Evolutionary conservation across 164 flowering plant species (phyloP).

Genomic region (Warburgia ugandensis): DNA sequence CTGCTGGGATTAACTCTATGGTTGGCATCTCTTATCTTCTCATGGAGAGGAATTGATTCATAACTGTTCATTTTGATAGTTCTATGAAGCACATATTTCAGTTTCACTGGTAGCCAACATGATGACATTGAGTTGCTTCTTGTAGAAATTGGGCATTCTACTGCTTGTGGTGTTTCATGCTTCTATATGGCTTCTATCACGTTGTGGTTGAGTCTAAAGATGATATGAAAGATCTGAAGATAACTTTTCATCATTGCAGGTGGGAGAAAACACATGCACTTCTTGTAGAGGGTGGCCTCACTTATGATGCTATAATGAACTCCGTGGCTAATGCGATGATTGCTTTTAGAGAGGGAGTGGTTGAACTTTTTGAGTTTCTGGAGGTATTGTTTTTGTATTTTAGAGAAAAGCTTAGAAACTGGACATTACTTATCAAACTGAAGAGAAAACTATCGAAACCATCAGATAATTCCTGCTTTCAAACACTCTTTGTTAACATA

Average conservation of each 20-base stretch:
- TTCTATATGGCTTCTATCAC: not conserved
- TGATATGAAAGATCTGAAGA: constrained; percentile 1
- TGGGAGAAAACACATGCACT: constrained; percentile 88
- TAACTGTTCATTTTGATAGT: too few relatives aligned
- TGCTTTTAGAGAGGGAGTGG: constrained; percentile 87
- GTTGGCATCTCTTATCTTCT: too few relatives aligned
- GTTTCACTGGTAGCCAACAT: too few relatives aligned
- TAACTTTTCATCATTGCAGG: constrained; percentile 38
- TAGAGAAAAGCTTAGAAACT: not conserved
- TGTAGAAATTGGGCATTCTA: too few relatives aligned
- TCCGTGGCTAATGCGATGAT: constrained; percentile 66
- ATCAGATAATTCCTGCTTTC: too few relatives aligned
- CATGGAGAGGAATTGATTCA: too few relatives aligned
- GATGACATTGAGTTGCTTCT: too few relatives aligned
- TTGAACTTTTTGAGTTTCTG: constrained; percentile 67
- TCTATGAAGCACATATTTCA: too few relatives aligned
- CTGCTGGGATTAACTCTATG: too few relatives aligned
- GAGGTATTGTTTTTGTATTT: constrained; percentile 44
- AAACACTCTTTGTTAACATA: too few relatives aligned
- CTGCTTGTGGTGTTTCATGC: too few relatives aligned
- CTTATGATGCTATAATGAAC: constrained; percentile 55
- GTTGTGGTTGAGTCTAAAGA: not conserved
- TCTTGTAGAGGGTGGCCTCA: constrained; percentile 90
- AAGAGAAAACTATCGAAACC: not conserved
- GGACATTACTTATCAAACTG: not conserved